Evolutionary conservation across 371 early-diverging fungal species (phyloP).

Genomic region (Mucor plumbeus): DNA sequence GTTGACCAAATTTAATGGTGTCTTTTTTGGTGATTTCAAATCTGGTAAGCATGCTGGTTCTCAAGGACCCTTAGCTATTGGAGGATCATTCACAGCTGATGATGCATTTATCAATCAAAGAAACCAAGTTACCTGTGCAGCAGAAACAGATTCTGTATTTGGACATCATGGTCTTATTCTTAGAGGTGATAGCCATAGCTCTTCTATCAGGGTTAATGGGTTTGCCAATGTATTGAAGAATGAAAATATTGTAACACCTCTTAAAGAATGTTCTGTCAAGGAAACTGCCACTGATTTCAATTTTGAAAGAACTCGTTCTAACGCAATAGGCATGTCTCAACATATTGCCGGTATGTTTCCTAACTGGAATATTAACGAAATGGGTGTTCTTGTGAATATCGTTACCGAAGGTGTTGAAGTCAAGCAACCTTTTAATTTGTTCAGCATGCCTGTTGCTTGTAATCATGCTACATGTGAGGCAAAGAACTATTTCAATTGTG

Average conservation of each 20-base stretch:
- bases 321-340: slow-evolving; percentile 6
- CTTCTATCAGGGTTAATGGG: slow-evolving; percentile 15
- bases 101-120: slow-evolving; percentile 16
- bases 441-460: slow-evolving; percentile 11
- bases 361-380: slow-evolving; percentile 17
- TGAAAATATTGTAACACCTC: background rate
- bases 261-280: background rate
- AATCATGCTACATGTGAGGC: background rate
- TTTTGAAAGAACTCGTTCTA: background rate
- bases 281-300: slow-evolving; percentile 2
- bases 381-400: slow-evolving; percentile 16
- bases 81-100: slow-evolving; percentile 14
- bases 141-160: background rate
- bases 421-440: slow-evolving; percentile 18
- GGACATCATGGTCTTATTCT: slow-evolving; percentile 17
- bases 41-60: slow-evolving; percentile 7
- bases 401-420: slow-evolving; percentile 11
- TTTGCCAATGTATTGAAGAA: background rate
- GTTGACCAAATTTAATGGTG: slow-evolving; percentile 18
- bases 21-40: slow-evolving; percentile 22
- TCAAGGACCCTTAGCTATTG: slow-evolving; percentile 22
- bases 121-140: background rate
- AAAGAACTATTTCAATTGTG: slow-evolving; percentile 11
- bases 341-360: slow-evolving; percentile 18
- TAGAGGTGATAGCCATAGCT: slow-evolving; percentile 2